phyloP scores from a whole-genome alignment of 495 filamentous ascomycete species.

The Letharia columbiana region DNA sequence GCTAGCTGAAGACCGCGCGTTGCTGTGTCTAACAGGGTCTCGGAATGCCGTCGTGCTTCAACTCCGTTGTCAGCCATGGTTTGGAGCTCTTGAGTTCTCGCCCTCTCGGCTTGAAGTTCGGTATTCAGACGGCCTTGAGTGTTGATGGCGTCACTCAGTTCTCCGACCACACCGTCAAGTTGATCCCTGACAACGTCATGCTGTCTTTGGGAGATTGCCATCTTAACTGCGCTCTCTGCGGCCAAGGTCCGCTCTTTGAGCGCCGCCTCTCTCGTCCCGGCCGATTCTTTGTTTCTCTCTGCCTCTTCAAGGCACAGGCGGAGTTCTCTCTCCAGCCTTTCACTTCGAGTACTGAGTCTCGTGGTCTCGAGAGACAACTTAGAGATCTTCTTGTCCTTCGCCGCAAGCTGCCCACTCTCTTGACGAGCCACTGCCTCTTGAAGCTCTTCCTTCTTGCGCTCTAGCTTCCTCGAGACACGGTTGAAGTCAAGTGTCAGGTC shows the following conservation, averaged over 20 bases:
- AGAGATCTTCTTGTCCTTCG: background rate
- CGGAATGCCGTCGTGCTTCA: background rate
- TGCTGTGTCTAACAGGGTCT: background rate
- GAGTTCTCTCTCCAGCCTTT: background rate
- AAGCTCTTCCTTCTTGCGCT: background rate
- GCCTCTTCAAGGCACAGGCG: background rate
- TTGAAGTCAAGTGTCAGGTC: background rate
- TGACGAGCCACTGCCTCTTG: background rate
- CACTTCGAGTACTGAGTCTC: background rate
- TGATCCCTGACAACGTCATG: background rate
- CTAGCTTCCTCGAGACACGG: background rate
- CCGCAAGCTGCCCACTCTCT: background rate
- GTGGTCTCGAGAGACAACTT: background rate
- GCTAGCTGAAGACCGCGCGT: background rate
- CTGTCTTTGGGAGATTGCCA: background rate
- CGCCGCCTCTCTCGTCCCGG: background rate
- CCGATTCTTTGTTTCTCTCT: background rate
- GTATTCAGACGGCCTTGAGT: background rate
- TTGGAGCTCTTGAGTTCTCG: background rate
- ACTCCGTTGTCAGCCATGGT: background rate
- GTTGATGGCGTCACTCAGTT: background rate
- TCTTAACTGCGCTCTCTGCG: background rate
- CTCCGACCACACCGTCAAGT: background rate
- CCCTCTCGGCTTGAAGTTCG: background rate
- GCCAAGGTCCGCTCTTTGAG: background rate